Percentiles rank a stretch among this genome's conserved stretches.
Evolutionary conservation across 257 asterid species (phyloP).

Genomic region (Fraxinus americana): DNA sequence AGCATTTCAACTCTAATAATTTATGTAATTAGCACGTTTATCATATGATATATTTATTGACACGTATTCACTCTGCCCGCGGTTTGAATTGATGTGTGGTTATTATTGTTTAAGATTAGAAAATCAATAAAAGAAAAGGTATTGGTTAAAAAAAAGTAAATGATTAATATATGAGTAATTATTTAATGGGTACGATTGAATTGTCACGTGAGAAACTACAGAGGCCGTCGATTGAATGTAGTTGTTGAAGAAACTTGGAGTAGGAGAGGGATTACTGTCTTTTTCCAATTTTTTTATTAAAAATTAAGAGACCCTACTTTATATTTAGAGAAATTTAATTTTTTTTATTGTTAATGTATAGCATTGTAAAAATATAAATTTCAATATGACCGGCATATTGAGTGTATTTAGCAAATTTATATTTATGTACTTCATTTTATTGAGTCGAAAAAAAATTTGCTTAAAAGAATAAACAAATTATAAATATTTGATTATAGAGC

Average conservation of each 20-base stretch:
- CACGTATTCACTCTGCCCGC: neutral
- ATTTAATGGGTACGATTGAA: constrained; percentile 9
- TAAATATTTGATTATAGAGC: no score
- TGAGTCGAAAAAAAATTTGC: no score
- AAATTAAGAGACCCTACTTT: constrained; percentile 24
- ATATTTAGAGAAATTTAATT: no score
- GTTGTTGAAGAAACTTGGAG: constrained; percentile 41
- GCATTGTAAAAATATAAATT: neutral
- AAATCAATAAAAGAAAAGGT: neutral
- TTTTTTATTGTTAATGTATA: neutral
- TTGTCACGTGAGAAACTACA: constrained; percentile 31
- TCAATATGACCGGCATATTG: neutral
- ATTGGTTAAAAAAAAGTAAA: neutral
- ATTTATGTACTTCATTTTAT: no score
- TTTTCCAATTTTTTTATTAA: constrained; percentile 24
- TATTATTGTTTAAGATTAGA: neutral
- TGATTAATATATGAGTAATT: constrained; percentile 21
- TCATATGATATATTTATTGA: neutral
- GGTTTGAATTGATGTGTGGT: neutral
- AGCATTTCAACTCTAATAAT: neutral
- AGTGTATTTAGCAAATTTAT: neutral
- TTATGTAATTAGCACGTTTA: neutral
- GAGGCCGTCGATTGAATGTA: constrained; percentile 19
- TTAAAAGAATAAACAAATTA: no score
- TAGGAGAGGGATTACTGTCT: constrained; percentile 33